These are phyloP conservation scores for Lasiodiplodia sp. DNA, from an alignment of 2,329 filamentous ascomycete genomes.

Conservation along the genomic window DNA sequence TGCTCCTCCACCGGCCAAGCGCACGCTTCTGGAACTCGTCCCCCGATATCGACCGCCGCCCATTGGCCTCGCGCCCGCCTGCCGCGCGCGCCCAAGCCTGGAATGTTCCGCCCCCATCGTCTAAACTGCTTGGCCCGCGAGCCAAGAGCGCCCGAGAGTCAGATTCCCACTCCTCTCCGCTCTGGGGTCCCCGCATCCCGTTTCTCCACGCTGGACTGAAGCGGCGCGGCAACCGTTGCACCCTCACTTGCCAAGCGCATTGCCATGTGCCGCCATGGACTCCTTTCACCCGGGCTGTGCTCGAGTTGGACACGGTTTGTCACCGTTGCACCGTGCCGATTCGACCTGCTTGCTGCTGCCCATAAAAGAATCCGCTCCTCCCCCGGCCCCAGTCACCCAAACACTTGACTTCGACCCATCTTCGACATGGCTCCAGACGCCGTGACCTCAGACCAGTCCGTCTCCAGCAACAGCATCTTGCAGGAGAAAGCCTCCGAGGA, in stretches of 20 bases:
- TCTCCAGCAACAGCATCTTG: conserved; percentile 12
- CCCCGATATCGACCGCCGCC: background rate
- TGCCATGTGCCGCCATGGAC: conserved; percentile 9
- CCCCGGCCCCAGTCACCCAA: conserved; percentile 12
- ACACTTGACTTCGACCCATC: conserved; percentile 1
- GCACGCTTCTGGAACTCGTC: conserved; percentile 4
- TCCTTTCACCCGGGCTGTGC: conserved; percentile 22
- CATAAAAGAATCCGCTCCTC: conserved; percentile 20
- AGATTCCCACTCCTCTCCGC: conserved; percentile 24
- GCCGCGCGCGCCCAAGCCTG: conserved; percentile 11
- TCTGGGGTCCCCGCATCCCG: conserved; percentile 25
- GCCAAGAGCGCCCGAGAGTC: conserved; percentile 24
- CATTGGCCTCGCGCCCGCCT: conserved; percentile 1
- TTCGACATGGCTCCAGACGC: conserved; percentile 17
- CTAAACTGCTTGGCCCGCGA: conserved; percentile 14
- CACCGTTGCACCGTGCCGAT: conserved; percentile 25
- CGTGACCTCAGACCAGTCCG: conserved; percentile 15
- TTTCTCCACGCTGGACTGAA: conserved; percentile 7
- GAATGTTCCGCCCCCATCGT: conserved; percentile 20
- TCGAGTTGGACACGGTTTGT: conserved; percentile 19
- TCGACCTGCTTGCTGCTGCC: conserved; percentile 1
- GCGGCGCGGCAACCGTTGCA: conserved; percentile 18
- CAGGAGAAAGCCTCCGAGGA: conserved; percentile 14
- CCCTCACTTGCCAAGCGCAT: conserved; percentile 4
- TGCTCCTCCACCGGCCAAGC: conserved; percentile 16